Evolutionary conservation across 768 basidiomycete species (phyloP).

Genomic region (Trametes elegans): DNA sequence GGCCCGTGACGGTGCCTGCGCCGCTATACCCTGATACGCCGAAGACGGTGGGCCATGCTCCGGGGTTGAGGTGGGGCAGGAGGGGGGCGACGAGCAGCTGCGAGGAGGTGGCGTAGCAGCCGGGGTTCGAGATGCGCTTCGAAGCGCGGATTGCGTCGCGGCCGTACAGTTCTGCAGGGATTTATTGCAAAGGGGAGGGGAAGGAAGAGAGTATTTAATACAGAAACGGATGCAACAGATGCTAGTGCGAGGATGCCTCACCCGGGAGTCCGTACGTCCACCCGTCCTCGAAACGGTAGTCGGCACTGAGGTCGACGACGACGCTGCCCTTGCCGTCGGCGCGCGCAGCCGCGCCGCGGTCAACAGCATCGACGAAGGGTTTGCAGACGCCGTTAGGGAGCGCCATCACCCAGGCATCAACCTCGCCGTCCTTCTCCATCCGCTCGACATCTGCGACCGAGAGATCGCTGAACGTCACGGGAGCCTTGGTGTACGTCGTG

Average conservation of each 20-base stretch:
- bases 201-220: conserved; percentile 31
- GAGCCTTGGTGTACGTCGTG: conserved; percentile 74
- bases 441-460: conserved; percentile 72
- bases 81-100: conserved; percentile 93
- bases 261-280: conserved; percentile 99
- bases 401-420: conserved; percentile 99
- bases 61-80: conserved; percentile 60
- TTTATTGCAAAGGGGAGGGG: conserved; percentile 27
- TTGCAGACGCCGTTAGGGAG: conserved; percentile 97
- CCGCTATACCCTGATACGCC: conserved; percentile 95
- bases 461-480: conserved; percentile 78
- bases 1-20: conserved; percentile 79
- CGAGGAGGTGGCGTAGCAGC: conserved; percentile 92
- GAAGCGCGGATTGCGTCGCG: conserved; percentile 65
- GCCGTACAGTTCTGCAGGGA: conserved; percentile 76
- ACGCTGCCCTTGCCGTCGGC: conserved; percentile 58
- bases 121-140: conserved; percentile 93
- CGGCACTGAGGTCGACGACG: conserved; percentile 89
- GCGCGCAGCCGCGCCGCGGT: conserved; percentile 64
- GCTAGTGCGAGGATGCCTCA: conserved; percentile 55
- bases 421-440: conserved; percentile 87
- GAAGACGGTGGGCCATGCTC: conserved; percentile 78
- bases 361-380: conserved; percentile 94
- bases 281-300: conserved; percentile 89
- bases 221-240: conserved; percentile 32